Evolutionary conservation across 208 protist species (phyloP), one percentile per base, ranked within the genome.

Genomic region (Histomonas meleagridis): DNA sequence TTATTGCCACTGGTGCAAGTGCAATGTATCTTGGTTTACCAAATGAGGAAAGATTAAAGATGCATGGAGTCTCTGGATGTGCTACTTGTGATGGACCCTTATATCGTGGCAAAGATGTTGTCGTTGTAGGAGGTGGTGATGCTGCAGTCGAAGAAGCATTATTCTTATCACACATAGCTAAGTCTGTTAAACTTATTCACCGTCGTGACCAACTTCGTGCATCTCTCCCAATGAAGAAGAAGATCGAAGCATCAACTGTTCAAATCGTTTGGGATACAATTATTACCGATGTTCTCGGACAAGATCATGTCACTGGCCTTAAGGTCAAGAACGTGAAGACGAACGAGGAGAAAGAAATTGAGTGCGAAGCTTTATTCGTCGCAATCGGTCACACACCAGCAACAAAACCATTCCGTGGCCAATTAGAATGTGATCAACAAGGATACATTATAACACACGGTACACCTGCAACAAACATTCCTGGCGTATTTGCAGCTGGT

Each of bases 301-400:
- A 93, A 35, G 91, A 94, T 16, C 65, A 40, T 5, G 48, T 94
- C 4, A 65, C 92, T 0, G 60, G 60, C 12, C 2, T 93, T 28
- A 62, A 91, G 48, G 16, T 95, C 76, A 92, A 81, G 26, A 93
- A 93, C 40, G 49, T 93, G 5, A 46, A 62, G 12, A 92, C 53
- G 23, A 92, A 38, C 53, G 91, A 94, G 43, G 21, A 28, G 1
- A 0, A 12, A 21, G 69, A 93, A 7, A 48, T 96, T 26, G 38
- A 35, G 1, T 92, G 92, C 5, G 69, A 91, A 62, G 96, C 95
- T n/a, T 90, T 97, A 0, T 97, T 97, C 91, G 94, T 95, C 32
- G 96, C 95, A 48, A 96, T 97, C 78, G 96, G 96, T 49, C 96
- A 96, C 91, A 92, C 90, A 0, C 96, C 96, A 76, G 95, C 96